Conservation (phyloP, 1,284 basidiomycete genomes). For the Gymnopus androsaceus region DNA sequence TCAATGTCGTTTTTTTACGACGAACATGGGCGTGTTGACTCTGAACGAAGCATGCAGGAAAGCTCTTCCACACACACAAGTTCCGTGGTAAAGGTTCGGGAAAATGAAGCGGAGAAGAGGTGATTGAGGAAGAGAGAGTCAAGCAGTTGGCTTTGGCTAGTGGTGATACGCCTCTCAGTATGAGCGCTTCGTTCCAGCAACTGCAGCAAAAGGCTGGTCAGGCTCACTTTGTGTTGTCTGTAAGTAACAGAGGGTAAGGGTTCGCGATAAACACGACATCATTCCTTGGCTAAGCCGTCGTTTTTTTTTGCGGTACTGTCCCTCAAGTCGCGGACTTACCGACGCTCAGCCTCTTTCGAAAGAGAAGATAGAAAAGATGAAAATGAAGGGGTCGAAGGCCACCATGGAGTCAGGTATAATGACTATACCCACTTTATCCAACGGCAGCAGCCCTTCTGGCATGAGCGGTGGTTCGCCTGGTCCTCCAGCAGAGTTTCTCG, state of each 20-base stretch:
- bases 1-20: constrained; percentile 97
- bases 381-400: constrained; percentile 63
- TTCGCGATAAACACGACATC: constrained; percentile 9
- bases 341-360: constrained; percentile 77
- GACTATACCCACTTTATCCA: constrained; percentile 56
- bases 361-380: constrained; percentile 75
- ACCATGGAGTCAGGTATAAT: constrained; percentile 66
- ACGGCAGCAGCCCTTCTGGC: constrained; percentile 47
- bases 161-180: constrained; percentile 90
- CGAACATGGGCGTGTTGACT: constrained; percentile 90
- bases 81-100: constrained; percentile 96
- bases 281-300: constrained; percentile 12
- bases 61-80: constrained; percentile 87
- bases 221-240: constrained; percentile 91
- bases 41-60: constrained; percentile 99
- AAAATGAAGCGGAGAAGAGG: constrained; percentile 90
- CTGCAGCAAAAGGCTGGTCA: constrained; percentile 91
- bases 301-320: constrained; percentile 62
- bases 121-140: constrained; percentile 90
- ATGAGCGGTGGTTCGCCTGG: constrained; percentile 59
- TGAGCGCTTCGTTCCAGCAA: constrained; percentile 88
- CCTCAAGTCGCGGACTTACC: constrained; percentile 75
- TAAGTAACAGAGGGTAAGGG: constrained; percentile 88
- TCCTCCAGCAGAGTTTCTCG: constrained; percentile 73
- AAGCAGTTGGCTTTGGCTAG: constrained; percentile 90